A percentile compares a stretch with the other conserved stretches of the same genome.
These are phyloP conservation scores for Pestalotiopsis sp. DNA, from an alignment of 2,329 filamentous ascomycete genomes.

Conservation along the genomic window DNA sequence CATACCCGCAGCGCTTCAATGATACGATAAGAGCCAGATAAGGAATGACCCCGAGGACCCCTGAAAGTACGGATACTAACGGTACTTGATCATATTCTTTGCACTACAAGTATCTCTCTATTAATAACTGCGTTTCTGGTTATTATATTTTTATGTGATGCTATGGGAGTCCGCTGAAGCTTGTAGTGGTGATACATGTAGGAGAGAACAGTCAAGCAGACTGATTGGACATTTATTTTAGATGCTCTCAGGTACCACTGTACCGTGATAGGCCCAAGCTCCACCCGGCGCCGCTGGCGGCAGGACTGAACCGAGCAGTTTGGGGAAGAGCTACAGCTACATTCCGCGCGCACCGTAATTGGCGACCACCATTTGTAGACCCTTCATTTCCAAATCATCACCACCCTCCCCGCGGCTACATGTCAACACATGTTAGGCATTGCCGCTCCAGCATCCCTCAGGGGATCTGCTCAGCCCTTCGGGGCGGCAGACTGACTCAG, in stretches of 20 bases:
- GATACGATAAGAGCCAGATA: conserved; percentile 13
- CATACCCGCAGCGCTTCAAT: conserved; percentile 11
- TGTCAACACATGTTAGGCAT: conserved; percentile 36
- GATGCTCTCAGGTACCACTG: not conserved
- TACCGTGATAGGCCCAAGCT: not conserved
- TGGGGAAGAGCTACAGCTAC: not conserved
- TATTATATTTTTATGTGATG: no score
- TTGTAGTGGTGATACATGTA: no score
- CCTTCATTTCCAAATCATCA: not conserved
- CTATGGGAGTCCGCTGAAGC: no score
- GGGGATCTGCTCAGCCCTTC: conserved; percentile 27
- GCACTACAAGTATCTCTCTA: no score
- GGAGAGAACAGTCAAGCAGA: no score
- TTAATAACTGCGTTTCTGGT: no score
- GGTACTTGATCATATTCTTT: not conserved
- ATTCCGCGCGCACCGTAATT: not conserved
- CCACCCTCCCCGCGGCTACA: conserved; percentile 26
- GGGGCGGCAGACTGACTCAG: conserved; percentile 18
- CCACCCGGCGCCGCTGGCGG: not conserved
- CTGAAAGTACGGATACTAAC: not conserved
- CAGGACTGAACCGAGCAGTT: not conserved
- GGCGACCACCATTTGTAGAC: not conserved
- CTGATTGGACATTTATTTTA: not conserved
- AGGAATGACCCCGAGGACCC: not conserved
- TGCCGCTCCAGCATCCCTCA: conserved; percentile 28